Evolutionary conservation across 306 rosid species (phyloP).

Genomic region (Prunus campanulata): DNA sequence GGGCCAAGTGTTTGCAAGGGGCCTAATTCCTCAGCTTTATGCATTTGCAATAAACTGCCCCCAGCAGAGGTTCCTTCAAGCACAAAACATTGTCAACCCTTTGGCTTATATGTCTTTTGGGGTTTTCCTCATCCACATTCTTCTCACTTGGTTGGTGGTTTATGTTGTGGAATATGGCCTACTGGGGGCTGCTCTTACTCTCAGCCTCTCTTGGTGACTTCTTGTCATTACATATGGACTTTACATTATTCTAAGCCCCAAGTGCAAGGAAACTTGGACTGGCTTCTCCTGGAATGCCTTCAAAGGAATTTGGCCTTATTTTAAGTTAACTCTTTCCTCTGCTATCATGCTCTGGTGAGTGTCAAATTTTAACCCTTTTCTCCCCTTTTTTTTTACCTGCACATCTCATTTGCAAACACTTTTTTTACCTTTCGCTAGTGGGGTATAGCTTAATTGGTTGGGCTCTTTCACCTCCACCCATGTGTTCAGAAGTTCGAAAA

Average conservation of each 20-base stretch:
- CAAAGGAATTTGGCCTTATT: constrained; percentile 69
- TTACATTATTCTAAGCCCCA: constrained; percentile 60
- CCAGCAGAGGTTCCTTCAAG: constrained; percentile 79
- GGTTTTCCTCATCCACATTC: constrained; percentile 50
- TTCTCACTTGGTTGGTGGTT: constrained; percentile 56
- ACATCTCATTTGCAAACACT: neutral
- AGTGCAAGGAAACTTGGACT: constrained; percentile 67
- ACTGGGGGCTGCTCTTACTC: constrained; percentile 54
- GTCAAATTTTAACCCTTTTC: neutral
- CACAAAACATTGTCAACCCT: constrained; percentile 76
- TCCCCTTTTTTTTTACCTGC: neutral
- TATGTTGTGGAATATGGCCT: constrained; percentile 49
- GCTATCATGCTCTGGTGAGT: constrained; percentile 73
- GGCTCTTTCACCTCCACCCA: no score
- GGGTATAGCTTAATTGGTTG: no score
- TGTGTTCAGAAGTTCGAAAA: no score
- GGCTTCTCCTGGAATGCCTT: constrained; percentile 61
- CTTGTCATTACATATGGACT: constrained; percentile 40
- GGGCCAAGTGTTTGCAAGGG: constrained; percentile 56
- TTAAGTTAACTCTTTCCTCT: constrained; percentile 64
- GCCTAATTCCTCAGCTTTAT: constrained; percentile 61
- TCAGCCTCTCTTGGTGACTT: constrained; percentile 77
- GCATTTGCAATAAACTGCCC: constrained; percentile 72
- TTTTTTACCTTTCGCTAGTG: neutral
- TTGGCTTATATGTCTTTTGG: constrained; percentile 63